Evolutionary conservation across 2,329 filamentous ascomycete species (phyloP).

Genomic region (Aspergillus fructus): DNA sequence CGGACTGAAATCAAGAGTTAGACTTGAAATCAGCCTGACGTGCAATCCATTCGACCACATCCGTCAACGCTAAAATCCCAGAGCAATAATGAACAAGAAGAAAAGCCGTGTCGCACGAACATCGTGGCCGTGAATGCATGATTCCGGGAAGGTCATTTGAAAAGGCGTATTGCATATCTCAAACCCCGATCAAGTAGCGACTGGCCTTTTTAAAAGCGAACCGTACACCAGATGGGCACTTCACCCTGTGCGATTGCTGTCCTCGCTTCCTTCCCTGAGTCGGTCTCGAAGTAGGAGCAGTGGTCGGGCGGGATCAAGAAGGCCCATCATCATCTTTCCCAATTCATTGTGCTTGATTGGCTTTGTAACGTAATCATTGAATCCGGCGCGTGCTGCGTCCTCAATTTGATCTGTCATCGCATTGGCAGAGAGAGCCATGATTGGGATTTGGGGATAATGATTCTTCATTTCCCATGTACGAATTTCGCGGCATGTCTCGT

Average conservation of each 20-base stretch:
- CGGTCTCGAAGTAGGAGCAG: conserved; percentile 45
- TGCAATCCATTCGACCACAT: conserved; percentile 20
- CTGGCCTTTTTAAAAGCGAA: not conserved
- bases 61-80: conserved; percentile 15
- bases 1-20: conserved; percentile 10
- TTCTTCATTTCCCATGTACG: conserved; percentile 47
- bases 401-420: conserved; percentile 52
- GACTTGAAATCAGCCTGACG: conserved; percentile 18
- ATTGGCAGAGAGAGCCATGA: conserved; percentile 52
- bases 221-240: not conserved
- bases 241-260: conserved; percentile 19
- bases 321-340: conserved; percentile 51
- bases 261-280: conserved; percentile 23
- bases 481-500: conserved; percentile 49
- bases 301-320: conserved; percentile 44
- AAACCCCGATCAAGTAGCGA: not conserved
- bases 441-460: conserved; percentile 47
- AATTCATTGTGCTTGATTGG: conserved; percentile 51
- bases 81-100: conserved; percentile 15
- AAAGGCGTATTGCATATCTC: not conserved
- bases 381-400: conserved; percentile 46
- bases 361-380: conserved; percentile 52
- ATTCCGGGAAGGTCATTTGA: not conserved
- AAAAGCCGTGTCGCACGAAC: conserved; percentile 14
- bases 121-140: conserved; percentile 6